Percentiles rank a stretch among this genome's conserved stretches.
Conservation (phyloP, 1,284 basidiomycete species). For the Fomitopsis palustris region DNA sequence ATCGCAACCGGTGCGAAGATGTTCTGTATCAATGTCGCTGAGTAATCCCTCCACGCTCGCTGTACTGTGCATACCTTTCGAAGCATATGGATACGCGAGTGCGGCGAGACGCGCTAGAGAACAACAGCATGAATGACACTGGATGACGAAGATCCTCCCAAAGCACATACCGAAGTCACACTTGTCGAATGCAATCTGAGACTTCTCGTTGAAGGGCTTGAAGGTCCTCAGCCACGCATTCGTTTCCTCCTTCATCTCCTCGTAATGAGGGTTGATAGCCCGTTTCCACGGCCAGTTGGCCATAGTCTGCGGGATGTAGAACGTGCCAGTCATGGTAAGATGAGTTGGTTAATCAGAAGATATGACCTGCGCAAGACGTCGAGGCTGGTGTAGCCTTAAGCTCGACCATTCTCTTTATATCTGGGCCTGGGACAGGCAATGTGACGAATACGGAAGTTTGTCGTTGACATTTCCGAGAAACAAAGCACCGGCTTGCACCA, state of each 20-base stretch:
- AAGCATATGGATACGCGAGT: conserved; percentile 16
- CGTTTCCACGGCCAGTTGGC: conserved; percentile 8
- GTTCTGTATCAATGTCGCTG: conserved; percentile 9
- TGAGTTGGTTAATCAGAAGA: too few species aligned
- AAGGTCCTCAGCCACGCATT: conserved; percentile 28
- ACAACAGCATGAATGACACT: conserved; percentile 13
- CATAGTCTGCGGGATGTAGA: conserved; percentile 19
- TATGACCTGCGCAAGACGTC: too few species aligned
- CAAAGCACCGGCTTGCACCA: too few species aligned
- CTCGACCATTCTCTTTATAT: too few species aligned
- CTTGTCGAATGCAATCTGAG: conserved; percentile 27
- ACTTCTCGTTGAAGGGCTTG: conserved; percentile 20
- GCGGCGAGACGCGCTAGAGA: conserved; percentile 26
- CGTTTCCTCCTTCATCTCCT: conserved; percentile 21
- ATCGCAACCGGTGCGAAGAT: conserved; percentile 29
- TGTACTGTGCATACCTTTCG: conserved; percentile 11
- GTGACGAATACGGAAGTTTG: too few species aligned
- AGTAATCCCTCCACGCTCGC: background rate
- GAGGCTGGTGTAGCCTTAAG: too few species aligned
- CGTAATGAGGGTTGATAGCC: conserved; percentile 21
- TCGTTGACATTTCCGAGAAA: too few species aligned
- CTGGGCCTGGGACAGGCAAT: too few species aligned
- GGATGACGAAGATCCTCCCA: background rate
- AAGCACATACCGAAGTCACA: conserved; percentile 24
- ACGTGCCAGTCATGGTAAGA: background rate